Evolutionary conservation across 83 land plant genomes (phyloP), one percentile per base, ranked within the genome.

Genomic region (Isoetes engelmannii): DNA sequence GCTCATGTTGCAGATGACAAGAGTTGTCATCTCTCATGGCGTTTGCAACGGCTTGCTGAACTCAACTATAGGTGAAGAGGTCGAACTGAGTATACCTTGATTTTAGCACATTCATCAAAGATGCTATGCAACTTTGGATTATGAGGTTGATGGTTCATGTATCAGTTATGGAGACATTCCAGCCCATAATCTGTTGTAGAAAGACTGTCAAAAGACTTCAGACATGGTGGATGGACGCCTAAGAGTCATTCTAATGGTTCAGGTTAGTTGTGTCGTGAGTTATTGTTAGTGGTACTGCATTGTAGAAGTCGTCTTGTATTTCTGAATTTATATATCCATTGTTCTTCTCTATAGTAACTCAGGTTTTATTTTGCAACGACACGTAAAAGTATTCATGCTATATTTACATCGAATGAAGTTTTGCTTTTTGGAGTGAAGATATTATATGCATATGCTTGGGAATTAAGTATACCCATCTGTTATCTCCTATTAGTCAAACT

Each of bases 1-100:
- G 91, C 87, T 61, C 90, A 86, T 70, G 97, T 92, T 47, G 97
- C 94, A 57, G 97, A 92, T 69, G 97, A 92, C 62, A 94, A 92
- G 75, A 92, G 97, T 63, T 83, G 91, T 48, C 97, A 92, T 80
- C 89, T 86, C 57, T 47, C 74, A 37, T 92, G 97, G 97, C 89
- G 97, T 72, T 77, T 79, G n/a, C 97, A 92, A 77, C 86, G 94
- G 47, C 78, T 89, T 20, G 74, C 78, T 17, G 97, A 92, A 79
- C 85, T 92, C 44, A 94, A 94, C 18, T 92, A 80, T 76, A 86
- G 81, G 94, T 92, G 48, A 28, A 41, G 37, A 28, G 37, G 37
- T 28, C 37, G 37, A 28, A 28, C 37, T 28, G 37, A 28, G 37
- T 28, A n/a, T 28, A 28, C 37, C 37, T 28, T 28, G 2, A 28